Evolutionary conservation across 176 grass and related monocot species (phyloP).

Genomic region (Elymus sibiricus): DNA sequence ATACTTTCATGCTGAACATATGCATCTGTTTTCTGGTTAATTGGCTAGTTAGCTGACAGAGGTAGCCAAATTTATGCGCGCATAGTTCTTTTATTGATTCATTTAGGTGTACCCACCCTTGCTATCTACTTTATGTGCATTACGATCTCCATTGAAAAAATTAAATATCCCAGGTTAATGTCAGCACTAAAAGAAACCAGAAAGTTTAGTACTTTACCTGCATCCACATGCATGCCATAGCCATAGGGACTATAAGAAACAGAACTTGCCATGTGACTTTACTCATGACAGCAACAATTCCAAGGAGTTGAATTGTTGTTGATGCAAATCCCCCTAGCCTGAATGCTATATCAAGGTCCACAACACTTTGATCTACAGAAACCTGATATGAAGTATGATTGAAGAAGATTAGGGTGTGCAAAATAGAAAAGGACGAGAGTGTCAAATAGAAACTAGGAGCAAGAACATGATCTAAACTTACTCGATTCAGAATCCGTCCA

Average conservation of each 20-base stretch:
- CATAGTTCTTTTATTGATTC: constrained; percentile 4
- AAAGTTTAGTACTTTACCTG: constrained; percentile 67
- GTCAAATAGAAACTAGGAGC: neutral
- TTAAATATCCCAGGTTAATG: neutral
- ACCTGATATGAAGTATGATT: constrained; percentile 64
- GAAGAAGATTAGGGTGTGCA: neutral
- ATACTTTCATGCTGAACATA: neutral
- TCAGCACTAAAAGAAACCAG: neutral
- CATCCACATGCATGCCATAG: constrained; percentile 88
- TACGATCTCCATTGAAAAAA: neutral
- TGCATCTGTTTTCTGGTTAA: neutral
- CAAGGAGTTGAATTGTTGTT: constrained; percentile 94
- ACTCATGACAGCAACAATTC: constrained; percentile 92
- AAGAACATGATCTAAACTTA: constrained; percentile 42
- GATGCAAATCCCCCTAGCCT: constrained; percentile 95
- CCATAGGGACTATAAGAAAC: constrained; percentile 86
- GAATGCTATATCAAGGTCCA: constrained; percentile 98
- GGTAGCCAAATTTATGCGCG: neutral
- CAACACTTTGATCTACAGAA: constrained; percentile 96
- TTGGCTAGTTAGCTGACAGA: neutral
- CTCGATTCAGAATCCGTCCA: constrained; percentile 89
- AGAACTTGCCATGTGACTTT: constrained; percentile 98
- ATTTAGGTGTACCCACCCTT: neutral
- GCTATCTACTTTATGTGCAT: neutral
- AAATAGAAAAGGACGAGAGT: neutral